Evolutionary conservation across 2,329 filamentous ascomycete species (phyloP).

Genomic region (Penicillium sp.): DNA sequence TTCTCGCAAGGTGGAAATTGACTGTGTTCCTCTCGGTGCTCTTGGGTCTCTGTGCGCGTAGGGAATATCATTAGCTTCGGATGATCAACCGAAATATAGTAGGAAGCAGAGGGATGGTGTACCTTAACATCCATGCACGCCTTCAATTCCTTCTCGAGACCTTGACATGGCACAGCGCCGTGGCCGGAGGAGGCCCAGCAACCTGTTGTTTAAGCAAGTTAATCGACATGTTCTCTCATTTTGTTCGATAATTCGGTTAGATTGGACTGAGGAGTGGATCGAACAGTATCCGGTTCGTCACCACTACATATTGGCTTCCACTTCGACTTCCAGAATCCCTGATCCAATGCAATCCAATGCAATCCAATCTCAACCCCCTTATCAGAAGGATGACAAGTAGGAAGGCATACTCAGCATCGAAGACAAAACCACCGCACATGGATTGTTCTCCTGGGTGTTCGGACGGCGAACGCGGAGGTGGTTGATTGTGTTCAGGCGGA

Average conservation of each 20-base stretch:
- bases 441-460: slow-evolving; percentile 65
- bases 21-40: slow-evolving; percentile 73
- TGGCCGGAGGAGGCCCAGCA: slow-evolving; percentile 55
- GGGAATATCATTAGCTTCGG: slow-evolving; percentile 12
- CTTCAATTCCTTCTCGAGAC: slow-evolving; percentile 65
- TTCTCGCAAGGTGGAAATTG: slow-evolving; percentile 86
- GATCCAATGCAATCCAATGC: neutral
- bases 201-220: slow-evolving; percentile 31
- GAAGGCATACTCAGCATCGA: slow-evolving; percentile 65
- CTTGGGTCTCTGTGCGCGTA: slow-evolving; percentile 56
- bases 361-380: neutral
- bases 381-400: neutral
- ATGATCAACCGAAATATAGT: neutral
- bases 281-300: neutral
- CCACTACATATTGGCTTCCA: neutral
- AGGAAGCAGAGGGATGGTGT: slow-evolving; percentile 41
- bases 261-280: neutral
- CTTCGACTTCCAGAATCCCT: neutral
- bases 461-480: slow-evolving; percentile 68
- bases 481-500: slow-evolving; percentile 53
- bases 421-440: slow-evolving; percentile 70
- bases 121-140: slow-evolving; percentile 81
- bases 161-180: slow-evolving; percentile 61
- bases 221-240: neutral
- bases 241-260: neutral